Percentiles rank a stretch among this genome's conserved stretches.
Conservation (phyloP, 495 filamentous ascomycete genomes). For the Penicillium pancosmium region DNA sequence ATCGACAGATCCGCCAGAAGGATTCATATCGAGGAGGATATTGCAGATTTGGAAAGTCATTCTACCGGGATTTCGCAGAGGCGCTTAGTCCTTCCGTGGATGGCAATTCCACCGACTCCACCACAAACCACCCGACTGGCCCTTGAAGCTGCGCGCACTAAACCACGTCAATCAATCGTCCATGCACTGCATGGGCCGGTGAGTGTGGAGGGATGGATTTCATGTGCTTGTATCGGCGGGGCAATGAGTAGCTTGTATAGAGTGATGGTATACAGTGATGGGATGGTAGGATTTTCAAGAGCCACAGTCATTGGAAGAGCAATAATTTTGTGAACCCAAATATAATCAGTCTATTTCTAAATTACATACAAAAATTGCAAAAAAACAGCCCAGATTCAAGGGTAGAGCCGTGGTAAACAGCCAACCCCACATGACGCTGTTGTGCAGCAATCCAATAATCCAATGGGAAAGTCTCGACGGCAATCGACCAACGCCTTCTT, state of each 20-base stretch:
- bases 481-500: not conserved
- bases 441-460: not conserved
- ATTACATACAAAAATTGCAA: too few relatives aligned
- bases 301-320: too few relatives aligned
- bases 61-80: not conserved
- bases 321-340: too few relatives aligned
- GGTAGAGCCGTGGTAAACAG: not conserved
- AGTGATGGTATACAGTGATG: too few relatives aligned
- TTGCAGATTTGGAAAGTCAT: too few relatives aligned
- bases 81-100: conserved; percentile 6
- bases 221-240: not conserved
- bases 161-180: not conserved
- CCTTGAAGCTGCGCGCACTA: not conserved
- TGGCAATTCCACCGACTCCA: conserved; percentile 1
- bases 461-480: conserved; percentile 1
- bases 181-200: conserved; percentile 4
- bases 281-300: too few relatives aligned
- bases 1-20: too few relatives aligned
- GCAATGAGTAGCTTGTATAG: not conserved
- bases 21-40: too few relatives aligned
- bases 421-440: not conserved
- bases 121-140: conserved; percentile 1
- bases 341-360: too few relatives aligned
- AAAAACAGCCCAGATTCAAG: not conserved
- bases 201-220: conserved; percentile 2